Conservation (phyloP, 2,329 filamentous ascomycete species). For the Hirsutella minnesotensis region DNA sequence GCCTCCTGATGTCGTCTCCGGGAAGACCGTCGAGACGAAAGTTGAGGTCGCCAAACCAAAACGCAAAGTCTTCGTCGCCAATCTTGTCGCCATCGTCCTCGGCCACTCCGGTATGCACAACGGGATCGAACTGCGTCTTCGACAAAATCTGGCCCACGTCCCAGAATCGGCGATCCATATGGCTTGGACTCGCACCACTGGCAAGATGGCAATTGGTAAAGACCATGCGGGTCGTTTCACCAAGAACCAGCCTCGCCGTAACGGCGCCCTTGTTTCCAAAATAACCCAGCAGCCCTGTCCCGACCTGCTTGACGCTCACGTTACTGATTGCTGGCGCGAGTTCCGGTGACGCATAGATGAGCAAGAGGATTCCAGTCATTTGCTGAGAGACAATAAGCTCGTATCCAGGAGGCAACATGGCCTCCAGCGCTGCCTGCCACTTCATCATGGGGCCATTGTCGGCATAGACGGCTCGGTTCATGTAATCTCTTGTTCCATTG, state of each 20-base stretch:
- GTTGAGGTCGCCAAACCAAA: slow-evolving; percentile 95
- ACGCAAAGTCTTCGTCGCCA: slow-evolving; percentile 84
- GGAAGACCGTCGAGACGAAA: slow-evolving; percentile 83
- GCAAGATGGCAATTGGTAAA: slow-evolving; percentile 90
- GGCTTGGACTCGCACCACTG: slow-evolving; percentile 67
- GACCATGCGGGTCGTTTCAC: slow-evolving; percentile 77
- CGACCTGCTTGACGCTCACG: slow-evolving; percentile 71
- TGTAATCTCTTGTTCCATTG: slow-evolving; percentile 64
- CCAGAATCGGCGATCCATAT: slow-evolving; percentile 80
- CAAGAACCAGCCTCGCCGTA: slow-evolving; percentile 67
- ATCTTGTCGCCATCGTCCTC: slow-evolving; percentile 58
- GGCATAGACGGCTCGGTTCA: slow-evolving; percentile 53
- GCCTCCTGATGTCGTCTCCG: slow-evolving; percentile 75
- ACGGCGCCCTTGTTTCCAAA: slow-evolving; percentile 95
- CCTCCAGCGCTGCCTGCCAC: slow-evolving; percentile 70
- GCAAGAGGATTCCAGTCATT: slow-evolving; percentile 69
- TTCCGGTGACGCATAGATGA: slow-evolving; percentile 75
- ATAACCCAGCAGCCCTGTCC: slow-evolving; percentile 83
- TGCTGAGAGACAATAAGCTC: slow-evolving; percentile 69
- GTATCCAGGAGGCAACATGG: slow-evolving; percentile 67
- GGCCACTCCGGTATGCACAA: slow-evolving; percentile 51
- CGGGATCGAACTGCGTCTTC: slow-evolving; percentile 67
- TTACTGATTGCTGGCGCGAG: slow-evolving; percentile 65
- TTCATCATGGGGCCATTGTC: slow-evolving; percentile 60
- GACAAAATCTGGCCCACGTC: slow-evolving; percentile 69